Base-by-base conservation (phyloP, 2,329 filamentous ascomycete genomes). In the Aspergillus japonicus region DNA sequence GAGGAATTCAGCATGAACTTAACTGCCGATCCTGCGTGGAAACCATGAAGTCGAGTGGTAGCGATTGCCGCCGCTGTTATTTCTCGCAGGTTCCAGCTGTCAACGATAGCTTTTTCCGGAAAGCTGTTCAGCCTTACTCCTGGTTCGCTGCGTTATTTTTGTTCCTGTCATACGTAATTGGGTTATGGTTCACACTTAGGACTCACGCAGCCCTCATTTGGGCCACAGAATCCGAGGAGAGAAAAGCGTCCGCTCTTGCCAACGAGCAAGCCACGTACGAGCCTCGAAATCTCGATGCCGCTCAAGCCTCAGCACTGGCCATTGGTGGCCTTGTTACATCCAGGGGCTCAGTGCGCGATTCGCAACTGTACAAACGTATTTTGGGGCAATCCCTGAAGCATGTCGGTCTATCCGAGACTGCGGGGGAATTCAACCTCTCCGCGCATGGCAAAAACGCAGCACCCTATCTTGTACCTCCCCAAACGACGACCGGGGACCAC, bases 131-230 rank as follows among this genome's bases (percentile, higher is more conserved):
- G 50, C 95, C 95, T 1, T 99, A 96, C 76, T 96, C 91, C 69
- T 97, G 93, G 82, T 86, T 96, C 70, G 89, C 92, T 4, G 92
- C 95, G 0, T 78, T 88, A 4, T 83, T 96, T 71, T 82, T 99
- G 14, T 98, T 99, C 78, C 80, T 96, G 29, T 96, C 93, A 1
- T 99, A 99, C 73, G 82, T 95, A 39, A 95, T 98, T 61, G 95
- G 95, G 24, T 82, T 99, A 14, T 91, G 95, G 83, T 99, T 99
- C 76, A 99, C 95, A 0, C 84, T 99, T 21, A 86, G 95, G 64
- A 99, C 95, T 0, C 95, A 99, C 73, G 95, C 95, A 4, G 93
- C 96, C 4, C 90, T 97, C 50, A 99, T 99, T 66, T 99, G 95
- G 95, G 95, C 92, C 69, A 89, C 85, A 8, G 93, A 97, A 63